A percentile compares a stretch with the other conserved stretches of the same genome.
Conservation (phyloP, 768 basidiomycete genomes). For the Nevesoporus exiguus region DNA sequence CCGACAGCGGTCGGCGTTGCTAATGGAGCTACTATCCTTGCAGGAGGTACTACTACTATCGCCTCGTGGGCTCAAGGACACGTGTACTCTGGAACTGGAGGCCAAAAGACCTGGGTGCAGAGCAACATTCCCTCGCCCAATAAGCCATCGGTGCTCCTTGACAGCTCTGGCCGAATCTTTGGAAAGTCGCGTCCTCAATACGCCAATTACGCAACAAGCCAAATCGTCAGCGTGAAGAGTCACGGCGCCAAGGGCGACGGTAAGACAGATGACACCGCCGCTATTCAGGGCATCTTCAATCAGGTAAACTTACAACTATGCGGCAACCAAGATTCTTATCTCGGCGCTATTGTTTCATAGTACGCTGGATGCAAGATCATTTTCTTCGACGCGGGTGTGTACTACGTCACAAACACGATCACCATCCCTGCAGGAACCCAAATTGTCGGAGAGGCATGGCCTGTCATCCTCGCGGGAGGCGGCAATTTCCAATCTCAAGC, state of each 20-base stretch:
- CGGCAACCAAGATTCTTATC: neutral
- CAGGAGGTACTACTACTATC: constrained; percentile 35
- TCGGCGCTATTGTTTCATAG: constrained; percentile 30
- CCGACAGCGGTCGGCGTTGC: constrained; percentile 31
- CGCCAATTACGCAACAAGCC: constrained; percentile 48
- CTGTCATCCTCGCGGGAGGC: constrained; percentile 44
- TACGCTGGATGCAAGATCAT: constrained; percentile 73
- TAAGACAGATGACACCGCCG: constrained; percentile 67
- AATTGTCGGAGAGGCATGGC: constrained; percentile 52
- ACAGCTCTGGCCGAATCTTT: constrained; percentile 56
- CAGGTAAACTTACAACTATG: constrained; percentile 35
- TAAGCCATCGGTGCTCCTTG: constrained; percentile 57
- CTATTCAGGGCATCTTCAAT: constrained; percentile 55
- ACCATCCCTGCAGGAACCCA: constrained; percentile 45
- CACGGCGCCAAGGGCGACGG: constrained; percentile 75
- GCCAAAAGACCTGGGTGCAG: constrained; percentile 46
- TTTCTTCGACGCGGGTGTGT: constrained; percentile 69
- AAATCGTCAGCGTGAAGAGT: constrained; percentile 68
- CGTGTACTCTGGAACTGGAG: constrained; percentile 52
- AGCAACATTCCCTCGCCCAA: constrained; percentile 40
- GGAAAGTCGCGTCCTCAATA: constrained; percentile 67
- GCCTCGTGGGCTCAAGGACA: constrained; percentile 75
- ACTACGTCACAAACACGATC: constrained; percentile 45
- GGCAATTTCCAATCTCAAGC: constrained; percentile 37
- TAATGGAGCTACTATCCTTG: constrained; percentile 32